Percentiles rank a stretch among this genome's conserved stretches.
These are phyloP conservation scores for Rhynchosporium graminicola DNA, from an alignment of 2,329 filamentous ascomycete genomes.

Conservation along the genomic window DNA sequence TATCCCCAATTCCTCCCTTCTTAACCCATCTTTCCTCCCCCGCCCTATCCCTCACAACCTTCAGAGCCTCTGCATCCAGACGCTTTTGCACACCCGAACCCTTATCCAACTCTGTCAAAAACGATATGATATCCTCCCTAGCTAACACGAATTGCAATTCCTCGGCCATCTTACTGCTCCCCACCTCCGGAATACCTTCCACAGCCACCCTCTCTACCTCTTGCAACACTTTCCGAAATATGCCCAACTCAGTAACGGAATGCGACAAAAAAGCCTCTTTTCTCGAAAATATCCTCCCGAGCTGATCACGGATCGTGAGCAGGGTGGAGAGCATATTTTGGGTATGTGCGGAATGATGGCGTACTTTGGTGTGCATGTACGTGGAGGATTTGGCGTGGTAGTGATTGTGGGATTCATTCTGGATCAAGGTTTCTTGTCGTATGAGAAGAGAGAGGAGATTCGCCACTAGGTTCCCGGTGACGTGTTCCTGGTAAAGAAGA, in stretches of 20 bases:
- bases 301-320: neutral
- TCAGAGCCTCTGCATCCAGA: conserved; percentile 9
- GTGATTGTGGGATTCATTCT: neutral
- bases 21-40: conserved; percentile 20
- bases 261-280: conserved; percentile 11
- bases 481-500: no score
- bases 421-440: conserved; percentile 13
- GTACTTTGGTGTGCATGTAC: no score
- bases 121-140: conserved; percentile 13
- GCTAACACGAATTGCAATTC: conserved; percentile 1
- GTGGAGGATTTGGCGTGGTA: neutral
- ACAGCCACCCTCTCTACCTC: neutral
- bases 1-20: conserved; percentile 10
- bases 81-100: conserved; percentile 17
- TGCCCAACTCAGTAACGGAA: neutral
- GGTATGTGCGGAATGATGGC: no score
- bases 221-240: neutral
- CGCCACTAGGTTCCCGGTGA: no score
- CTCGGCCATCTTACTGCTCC: neutral
- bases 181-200: neutral
- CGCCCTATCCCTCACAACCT: conserved; percentile 18
- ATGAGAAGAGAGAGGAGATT: conserved; percentile 16
- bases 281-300: conserved; percentile 7
- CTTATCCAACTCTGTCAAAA: conserved; percentile 5
- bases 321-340: neutral